These are phyloP conservation scores for Paramecium caudatum DNA, from an alignment of 73 alveolate species.

Conservation along the genomic window DNA sequence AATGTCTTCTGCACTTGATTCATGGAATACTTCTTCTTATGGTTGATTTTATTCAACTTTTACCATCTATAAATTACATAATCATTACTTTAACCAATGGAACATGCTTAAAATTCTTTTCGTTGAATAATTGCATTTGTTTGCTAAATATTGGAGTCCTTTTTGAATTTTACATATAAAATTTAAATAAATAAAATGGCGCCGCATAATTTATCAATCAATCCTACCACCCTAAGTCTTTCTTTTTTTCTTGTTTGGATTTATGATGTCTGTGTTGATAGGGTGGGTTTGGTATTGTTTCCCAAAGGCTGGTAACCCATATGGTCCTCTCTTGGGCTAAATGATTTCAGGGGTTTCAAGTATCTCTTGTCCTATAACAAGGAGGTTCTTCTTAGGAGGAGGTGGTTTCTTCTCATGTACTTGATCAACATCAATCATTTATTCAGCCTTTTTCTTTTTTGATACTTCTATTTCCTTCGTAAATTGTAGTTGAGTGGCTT, in stretches of 20 bases:
- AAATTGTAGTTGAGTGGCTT: background rate
- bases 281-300: background rate
- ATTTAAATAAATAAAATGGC: background rate
- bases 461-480: conserved; percentile 18
- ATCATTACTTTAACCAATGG: background rate
- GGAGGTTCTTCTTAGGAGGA: conserved; percentile 30
- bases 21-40: background rate
- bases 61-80: background rate
- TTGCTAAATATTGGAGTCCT: background rate
- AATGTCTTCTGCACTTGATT: conserved; percentile 40
- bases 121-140: background rate
- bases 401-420: background rate
- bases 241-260: conserved; percentile 53
- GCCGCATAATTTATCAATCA: background rate
- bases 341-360: background rate
- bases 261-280: background rate
- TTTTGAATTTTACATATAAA: conserved; percentile 1
- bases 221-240: conserved; percentile 43
- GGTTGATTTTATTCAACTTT: background rate
- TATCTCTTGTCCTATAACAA: background rate
- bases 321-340: background rate
- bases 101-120: background rate
- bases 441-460: conserved; percentile 32
- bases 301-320: background rate
- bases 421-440: conserved; percentile 18